phyloP scores from a whole-genome alignment of 208 protist genomes.

The Angomonas deanei region DNA sequence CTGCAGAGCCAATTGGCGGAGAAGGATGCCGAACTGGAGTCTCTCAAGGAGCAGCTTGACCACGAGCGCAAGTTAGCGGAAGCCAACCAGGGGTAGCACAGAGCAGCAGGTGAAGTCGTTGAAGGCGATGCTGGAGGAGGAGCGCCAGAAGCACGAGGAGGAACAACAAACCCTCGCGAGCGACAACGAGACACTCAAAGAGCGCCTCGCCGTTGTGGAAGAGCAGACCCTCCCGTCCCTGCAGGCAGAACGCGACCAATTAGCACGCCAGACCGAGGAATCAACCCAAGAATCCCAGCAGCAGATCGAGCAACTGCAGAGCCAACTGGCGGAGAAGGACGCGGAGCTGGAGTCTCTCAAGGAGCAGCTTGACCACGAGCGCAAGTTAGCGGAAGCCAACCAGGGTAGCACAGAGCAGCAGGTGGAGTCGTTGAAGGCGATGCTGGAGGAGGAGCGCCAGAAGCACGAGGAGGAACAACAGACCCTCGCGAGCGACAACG shows the following conservation, averaged over 20 bases:
- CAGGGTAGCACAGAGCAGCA: conserved; percentile 11
- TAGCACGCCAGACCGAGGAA: neutral
- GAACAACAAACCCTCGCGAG: too few species aligned
- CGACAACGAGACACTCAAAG: too few species aligned
- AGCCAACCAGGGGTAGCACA: conserved; percentile 5
- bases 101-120: neutral
- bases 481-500: too few species aligned
- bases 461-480: conserved; percentile 3
- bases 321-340: too few species aligned
- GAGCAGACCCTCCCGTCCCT: too few species aligned
- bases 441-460: neutral
- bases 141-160: too few species aligned
- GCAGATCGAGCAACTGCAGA: neutral
- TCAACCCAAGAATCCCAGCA: neutral
- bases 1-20: neutral
- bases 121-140: too few species aligned
- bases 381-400: conserved; percentile 3
- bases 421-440: conserved; percentile 1
- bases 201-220: too few species aligned
- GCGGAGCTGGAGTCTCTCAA: neutral
- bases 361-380: conserved; percentile 10
- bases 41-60: conserved; percentile 11
- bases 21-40: neutral
- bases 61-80: conserved; percentile 5
- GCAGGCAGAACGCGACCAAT: too few species aligned